Base-by-base conservation (phyloP, 495 filamentous ascomycete species). In the Penicilliopsis zonata region DNA sequence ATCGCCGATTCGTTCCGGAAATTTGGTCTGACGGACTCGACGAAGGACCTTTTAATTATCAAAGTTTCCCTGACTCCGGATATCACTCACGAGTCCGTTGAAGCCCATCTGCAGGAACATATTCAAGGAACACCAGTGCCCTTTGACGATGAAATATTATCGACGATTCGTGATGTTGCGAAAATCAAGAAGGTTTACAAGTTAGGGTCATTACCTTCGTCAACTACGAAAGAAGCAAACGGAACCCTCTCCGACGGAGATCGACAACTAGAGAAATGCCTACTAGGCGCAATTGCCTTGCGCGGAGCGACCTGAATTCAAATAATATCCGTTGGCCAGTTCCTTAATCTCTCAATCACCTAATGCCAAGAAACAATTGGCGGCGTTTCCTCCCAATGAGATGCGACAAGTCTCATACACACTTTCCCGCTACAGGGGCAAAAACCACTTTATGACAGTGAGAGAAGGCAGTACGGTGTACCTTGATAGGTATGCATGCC, bases 1-100 rank as follows among this genome's bases (percentile, higher is more conserved):
- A 95, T 98, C 44, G 70, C 85, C 25, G 85, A 94, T 42, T 77
- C 85, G 4, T 94, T 94, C 58, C 76, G 83, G 16, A 76, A 77
- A 34, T 92, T 90, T 47, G 90, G 90, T 26, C 78, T 95, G 35
- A 50, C 66, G 2, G 70, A 82, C 18, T 61, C 60, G 10, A 94
- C 80, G 5, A 74, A 68, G 18, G 52, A 71, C 40, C 53, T 98
- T 10, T 57, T 94, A 30, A 71, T 80, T 25, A 65, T 94, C 38
- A 95, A 94, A 55, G 63, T 95, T 28, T 59, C 40, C 16, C 39
- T 54, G 15, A 46, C 53, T 5, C 54, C 63, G 21, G 55, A 60
- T 18, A 65, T 70, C 16, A 65, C 65, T 4, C 50, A 67, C 33
- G 64, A 73, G 15, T 53, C 55, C 21, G 65, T 88, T 26, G 59